Conservation (phyloP, 345 rosid genomes). For the Lenwebbia sp. region DNA sequence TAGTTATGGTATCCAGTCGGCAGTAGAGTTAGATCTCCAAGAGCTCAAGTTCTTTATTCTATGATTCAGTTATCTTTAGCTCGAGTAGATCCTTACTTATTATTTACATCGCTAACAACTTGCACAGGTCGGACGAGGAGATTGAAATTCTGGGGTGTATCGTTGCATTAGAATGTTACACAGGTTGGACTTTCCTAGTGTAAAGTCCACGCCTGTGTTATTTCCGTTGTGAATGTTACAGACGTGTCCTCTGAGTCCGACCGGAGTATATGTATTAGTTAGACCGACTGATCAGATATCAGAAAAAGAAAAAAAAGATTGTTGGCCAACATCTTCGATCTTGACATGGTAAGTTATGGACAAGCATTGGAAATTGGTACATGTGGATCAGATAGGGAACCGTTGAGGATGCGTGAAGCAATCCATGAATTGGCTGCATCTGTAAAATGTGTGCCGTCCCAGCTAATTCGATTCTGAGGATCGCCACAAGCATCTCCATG, state of each 20-base stretch:
- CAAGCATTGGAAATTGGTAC: background rate
- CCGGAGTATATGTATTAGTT: background rate
- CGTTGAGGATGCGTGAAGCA: conserved; percentile 30
- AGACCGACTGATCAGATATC: background rate
- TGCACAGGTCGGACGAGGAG: conserved; percentile 21
- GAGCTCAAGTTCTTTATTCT: background rate
- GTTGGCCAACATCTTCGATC: background rate
- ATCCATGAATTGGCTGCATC: conserved; percentile 47
- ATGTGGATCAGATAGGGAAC: conserved; percentile 26
- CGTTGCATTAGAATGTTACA: conserved; percentile 3
- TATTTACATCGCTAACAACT: background rate
- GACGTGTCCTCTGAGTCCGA: background rate
- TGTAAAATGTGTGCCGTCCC: conserved; percentile 60
- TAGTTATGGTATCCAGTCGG: background rate
- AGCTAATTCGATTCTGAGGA: conserved; percentile 41
- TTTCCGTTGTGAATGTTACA: background rate
- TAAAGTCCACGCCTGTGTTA: background rate
- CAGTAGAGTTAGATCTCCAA: background rate
- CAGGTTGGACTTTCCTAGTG: background rate
- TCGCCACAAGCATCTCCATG: conserved; percentile 39
- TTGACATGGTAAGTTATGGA: background rate
- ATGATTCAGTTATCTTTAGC: background rate
- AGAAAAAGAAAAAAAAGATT: background rate
- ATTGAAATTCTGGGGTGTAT: conserved; percentile 19
- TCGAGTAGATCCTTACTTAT: background rate